Base-by-base conservation (phyloP, 441 rosid genomes). In the Erodium trifolium region DNA sequence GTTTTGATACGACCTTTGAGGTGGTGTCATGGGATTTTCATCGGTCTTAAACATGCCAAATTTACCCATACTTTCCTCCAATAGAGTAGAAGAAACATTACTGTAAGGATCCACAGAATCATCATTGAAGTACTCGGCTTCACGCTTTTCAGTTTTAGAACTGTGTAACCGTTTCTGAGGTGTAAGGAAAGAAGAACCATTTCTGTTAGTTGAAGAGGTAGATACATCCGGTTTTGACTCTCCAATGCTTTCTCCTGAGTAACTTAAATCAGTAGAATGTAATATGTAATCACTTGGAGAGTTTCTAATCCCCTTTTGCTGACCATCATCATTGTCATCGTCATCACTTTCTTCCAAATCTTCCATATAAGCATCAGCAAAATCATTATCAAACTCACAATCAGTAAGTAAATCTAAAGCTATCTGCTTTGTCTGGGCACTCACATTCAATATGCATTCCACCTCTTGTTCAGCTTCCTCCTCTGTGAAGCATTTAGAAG, bases 291-390 rank as follows among this genome's bases (percentile, higher is more conserved):
- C 37, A 18, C 78, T 75, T 49, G 51, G 68, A 49, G 13, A 69
- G 51, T 65, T 74, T 64, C 68, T 68, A 57, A 4, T 72, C 68
- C 55, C 70, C 47, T 39, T 51, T 65, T 80, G 78, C 19, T n/a
- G 68, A 67, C 69, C 59, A 68, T 49, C 62, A 47, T 70, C 75
- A 23, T 49, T 29, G 53, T 65, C 68, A 18, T 53, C 57, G 14
- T 84, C 91, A 71, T 82, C 92, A 67, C 92, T 89, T 76, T 84
- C 97, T 74, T 75, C 86, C 72, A 81, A 73, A 60, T 86, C 88
- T 78, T 91, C 96, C 81, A 82, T 72, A 75, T 93, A 93, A 27
- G 91, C 95, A 82, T 88, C 86, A 65, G 76, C 35, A 63, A 80
- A 91, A 81, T 85, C 89, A 73, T 83, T 76, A 69, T 86, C 88